phyloP scores from a whole-genome alignment of 2,329 filamentous ascomycete species.

The Verticillium longisporum region DNA sequence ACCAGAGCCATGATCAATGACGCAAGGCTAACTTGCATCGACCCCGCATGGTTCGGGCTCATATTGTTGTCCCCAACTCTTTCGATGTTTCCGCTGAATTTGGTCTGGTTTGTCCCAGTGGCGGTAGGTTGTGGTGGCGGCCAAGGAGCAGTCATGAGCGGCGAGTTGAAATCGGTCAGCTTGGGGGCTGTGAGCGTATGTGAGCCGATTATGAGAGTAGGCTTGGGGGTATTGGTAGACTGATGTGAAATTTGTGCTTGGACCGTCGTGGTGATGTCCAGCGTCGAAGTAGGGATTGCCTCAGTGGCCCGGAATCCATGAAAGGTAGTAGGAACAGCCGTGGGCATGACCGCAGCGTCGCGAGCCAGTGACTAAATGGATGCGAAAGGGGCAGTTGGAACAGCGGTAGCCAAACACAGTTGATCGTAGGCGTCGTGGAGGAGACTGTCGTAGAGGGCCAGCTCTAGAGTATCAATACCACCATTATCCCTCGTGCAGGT shows the following conservation, averaged over 20 bases:
- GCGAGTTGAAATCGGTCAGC: not conserved
- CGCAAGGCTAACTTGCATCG: not conserved
- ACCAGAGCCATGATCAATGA: not conserved
- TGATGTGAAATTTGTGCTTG: not conserved
- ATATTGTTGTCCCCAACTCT: not conserved
- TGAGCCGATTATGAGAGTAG: not conserved
- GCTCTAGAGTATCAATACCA: constrained; percentile 25
- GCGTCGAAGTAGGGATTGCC: not conserved
- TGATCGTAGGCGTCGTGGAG: constrained; percentile 23
- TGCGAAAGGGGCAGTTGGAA: constrained; percentile 27
- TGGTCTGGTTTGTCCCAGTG: not conserved
- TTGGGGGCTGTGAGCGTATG: not conserved
- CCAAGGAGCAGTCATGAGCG: not conserved
- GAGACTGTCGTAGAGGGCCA: constrained; percentile 24
- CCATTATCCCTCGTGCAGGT: constrained; percentile 33
- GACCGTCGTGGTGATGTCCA: not conserved
- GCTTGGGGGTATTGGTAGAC: not conserved
- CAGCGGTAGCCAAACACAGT: constrained; percentile 24
- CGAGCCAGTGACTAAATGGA: constrained; percentile 24
- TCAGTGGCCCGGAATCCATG: not conserved
- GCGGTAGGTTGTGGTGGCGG: not conserved
- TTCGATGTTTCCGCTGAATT: not conserved
- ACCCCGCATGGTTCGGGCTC: not conserved
- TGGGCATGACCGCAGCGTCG: constrained; percentile 18
- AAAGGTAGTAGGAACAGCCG: constrained; percentile 14